Conservation (phyloP, 257 asterid genomes). For the Nicotiana tabacum region DNA sequence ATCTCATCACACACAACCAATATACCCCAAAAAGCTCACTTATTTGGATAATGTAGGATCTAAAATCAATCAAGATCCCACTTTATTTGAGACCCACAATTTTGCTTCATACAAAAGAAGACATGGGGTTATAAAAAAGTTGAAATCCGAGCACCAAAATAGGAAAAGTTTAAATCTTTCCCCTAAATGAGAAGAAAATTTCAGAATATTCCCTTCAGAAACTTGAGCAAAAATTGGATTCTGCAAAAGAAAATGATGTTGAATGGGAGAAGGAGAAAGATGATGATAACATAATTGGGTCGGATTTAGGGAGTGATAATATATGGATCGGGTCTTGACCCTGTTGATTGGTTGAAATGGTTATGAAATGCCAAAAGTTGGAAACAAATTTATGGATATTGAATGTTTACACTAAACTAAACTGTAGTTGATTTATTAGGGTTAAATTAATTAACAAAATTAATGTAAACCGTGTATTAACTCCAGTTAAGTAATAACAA, state of each 20-base stretch:
- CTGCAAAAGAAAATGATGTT: not conserved
- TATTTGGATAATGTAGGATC: slow-evolving; percentile 6
- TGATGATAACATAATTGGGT: not conserved
- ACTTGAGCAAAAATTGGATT: not conserved
- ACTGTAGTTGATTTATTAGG: too few relatives aligned
- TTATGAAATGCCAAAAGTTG: not conserved
- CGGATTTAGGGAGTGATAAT: not conserved
- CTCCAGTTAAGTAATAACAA: too few relatives aligned
- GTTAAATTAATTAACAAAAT: too few relatives aligned
- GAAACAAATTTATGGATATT: too few relatives aligned
- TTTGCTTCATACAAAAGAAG: not conserved
- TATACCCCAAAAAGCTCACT: not conserved
- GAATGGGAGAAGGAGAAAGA: slow-evolving; percentile 5
- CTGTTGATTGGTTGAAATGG: not conserved
- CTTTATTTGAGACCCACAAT: not conserved
- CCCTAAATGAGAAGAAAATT: not conserved
- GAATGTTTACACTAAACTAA: too few relatives aligned
- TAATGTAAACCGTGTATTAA: too few relatives aligned
- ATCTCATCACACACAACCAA: slow-evolving; percentile 4
- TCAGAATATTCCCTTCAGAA: not conserved
- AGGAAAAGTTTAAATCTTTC: not conserved
- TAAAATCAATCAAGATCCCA: slow-evolving; percentile 5
- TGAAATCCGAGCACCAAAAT: not conserved
- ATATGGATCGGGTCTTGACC: slow-evolving; percentile 1
- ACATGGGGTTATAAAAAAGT: not conserved